Evolutionary conservation across 805 yeast species (phyloP), one percentile per base, ranked within the genome.

Genomic region (Wickerhamomyces mucosus): DNA sequence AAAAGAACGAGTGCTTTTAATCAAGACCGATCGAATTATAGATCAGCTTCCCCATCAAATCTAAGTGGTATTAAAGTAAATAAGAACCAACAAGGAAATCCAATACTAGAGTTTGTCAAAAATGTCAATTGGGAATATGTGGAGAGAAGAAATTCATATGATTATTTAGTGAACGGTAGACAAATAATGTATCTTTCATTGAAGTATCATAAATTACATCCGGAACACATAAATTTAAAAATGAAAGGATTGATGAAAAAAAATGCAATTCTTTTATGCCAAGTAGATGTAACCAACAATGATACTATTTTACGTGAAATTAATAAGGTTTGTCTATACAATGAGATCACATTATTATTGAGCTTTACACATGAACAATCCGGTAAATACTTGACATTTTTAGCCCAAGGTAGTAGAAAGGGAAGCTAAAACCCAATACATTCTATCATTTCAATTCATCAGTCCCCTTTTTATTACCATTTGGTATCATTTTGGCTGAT

Each of bases 401-500:
- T 63, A 16, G 50, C 53, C 3, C 40, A 43, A 4, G 26, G 40
- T 2, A 37, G 36, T 25, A 28, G 27, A 17, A 18, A 20, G 22
- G 18, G n/a, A n/a, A n/a, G n/a, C n/a, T n/a, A n/a, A n/a, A n/a
- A n/a, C n/a, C n/a, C n/a, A n/a, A n/a, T n/a, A n/a, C n/a, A n/a
- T n/a, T n/a, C n/a, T n/a, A n/a, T n/a, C n/a, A n/a, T n/a, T n/a
- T n/a, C n/a, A n/a, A n/a, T n/a, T n/a, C n/a, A n/a, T n/a, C n/a
- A n/a, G n/a, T n/a, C n/a, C 97, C 97, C 45, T 75, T 79, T 25
- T 70, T 63, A 43, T 74, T 79, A 4, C 88, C 78, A 27, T 79
- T 72, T 1, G 89, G 89, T 4, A 75, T 65, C 78, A 92, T 75
- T 54, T 89, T 94, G 1, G 99, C 98, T 50, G 95, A 79, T 40